Conservation (phyloP, 2,329 filamentous ascomycete genomes). For the Fusarium paranaense region DNA sequence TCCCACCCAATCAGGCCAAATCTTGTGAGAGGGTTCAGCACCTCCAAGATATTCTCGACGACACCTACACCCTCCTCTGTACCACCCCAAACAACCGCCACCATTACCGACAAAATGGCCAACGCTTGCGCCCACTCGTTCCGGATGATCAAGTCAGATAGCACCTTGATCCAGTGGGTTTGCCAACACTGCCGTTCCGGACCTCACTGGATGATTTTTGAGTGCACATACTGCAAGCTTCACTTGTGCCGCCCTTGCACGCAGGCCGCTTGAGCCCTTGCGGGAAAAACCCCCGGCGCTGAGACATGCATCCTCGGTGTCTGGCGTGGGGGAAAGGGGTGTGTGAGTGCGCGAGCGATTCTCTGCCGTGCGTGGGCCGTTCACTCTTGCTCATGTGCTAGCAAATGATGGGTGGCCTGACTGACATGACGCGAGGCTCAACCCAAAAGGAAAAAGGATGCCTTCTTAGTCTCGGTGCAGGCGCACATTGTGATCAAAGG, state of each 20-base stretch:
- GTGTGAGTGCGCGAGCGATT: constrained; percentile 15
- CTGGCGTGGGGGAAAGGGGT: constrained; percentile 29
- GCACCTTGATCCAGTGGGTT: constrained; percentile 72
- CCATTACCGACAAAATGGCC: constrained; percentile 55
- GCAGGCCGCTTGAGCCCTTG: constrained; percentile 48
- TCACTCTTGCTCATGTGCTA: constrained; percentile 30
- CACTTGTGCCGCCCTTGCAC: constrained; percentile 72
- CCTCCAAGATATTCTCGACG: constrained; percentile 24
- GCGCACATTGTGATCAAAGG: constrained; percentile 27
- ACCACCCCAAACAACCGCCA: constrained; percentile 25
- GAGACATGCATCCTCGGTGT: constrained; percentile 33
- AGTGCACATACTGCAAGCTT: constrained; percentile 76
- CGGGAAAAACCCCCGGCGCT: constrained; percentile 16
- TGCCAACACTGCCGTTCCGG: constrained; percentile 74
- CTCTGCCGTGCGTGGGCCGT: constrained; percentile 16
- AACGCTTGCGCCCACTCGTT: constrained; percentile 72
- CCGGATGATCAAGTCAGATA: constrained; percentile 75
- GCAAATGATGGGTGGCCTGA: constrained; percentile 33
- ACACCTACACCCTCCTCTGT: constrained; percentile 32
- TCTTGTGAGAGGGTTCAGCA: constrained; percentile 37
- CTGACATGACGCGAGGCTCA: constrained; percentile 36
- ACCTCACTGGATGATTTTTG: constrained; percentile 76
- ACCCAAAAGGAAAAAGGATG: constrained; percentile 24
- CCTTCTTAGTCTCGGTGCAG: constrained; percentile 36
- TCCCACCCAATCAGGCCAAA: constrained; percentile 39